Evolutionary conservation across 495 filamentous ascomycete genomes (phyloP).

Genomic region (Talaromyces borbonicus): DNA sequence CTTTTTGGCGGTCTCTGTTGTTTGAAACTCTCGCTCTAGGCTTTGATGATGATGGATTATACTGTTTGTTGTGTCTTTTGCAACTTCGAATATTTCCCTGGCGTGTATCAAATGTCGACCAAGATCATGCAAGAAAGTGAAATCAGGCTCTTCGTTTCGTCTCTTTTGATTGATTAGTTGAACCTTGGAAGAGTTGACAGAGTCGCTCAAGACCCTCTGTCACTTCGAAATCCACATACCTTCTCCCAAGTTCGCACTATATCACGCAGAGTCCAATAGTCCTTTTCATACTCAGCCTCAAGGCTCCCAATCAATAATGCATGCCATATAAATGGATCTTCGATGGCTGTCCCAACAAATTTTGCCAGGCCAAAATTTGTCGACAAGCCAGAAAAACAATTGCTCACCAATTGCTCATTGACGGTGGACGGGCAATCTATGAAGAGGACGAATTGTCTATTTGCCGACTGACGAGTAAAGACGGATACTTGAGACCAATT

Average conservation of each 20-base stretch:
- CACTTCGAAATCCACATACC: too few relatives aligned
- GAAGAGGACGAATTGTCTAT: conserved; percentile 5
- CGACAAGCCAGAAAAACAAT: neutral
- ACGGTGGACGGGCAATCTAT: conserved; percentile 6
- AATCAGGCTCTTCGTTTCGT: conserved; percentile 17
- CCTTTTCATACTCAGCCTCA: conserved; percentile 7
- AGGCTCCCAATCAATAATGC: conserved; percentile 9
- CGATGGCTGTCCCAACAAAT: neutral
- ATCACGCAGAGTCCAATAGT: conserved; percentile 13
- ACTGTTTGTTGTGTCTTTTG: conserved; percentile 21
- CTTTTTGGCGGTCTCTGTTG: neutral
- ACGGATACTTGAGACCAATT: conserved; percentile 10
- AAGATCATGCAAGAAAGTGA: conserved; percentile 32
- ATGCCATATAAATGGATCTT: conserved; percentile 17
- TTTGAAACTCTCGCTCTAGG: conserved; percentile 8
- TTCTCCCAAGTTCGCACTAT: conserved; percentile 11
- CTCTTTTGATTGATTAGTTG: neutral
- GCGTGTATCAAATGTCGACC: conserved; percentile 39
- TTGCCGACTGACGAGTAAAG: neutral
- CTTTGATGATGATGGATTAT: conserved; percentile 23
- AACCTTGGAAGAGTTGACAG: too few relatives aligned
- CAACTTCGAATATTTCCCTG: conserved; percentile 34
- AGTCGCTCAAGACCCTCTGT: too few relatives aligned
- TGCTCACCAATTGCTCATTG: neutral
- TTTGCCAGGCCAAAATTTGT: neutral